These are phyloP conservation scores for Mucor velutinosus DNA, from an alignment of 371 early-diverging fungal species.

Conservation along the genomic window DNA sequence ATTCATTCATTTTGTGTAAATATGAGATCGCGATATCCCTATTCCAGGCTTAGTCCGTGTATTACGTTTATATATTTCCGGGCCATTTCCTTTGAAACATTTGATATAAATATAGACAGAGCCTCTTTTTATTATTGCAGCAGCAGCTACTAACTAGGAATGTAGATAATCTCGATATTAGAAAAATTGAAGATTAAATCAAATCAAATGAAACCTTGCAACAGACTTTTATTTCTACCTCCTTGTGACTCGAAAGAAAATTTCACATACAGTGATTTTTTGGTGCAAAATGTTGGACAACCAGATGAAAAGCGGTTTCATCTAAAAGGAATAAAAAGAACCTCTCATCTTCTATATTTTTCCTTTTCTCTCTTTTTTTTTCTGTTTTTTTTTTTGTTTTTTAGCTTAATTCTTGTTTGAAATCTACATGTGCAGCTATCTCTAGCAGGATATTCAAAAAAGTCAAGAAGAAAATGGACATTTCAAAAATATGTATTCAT, in stretches of 20 bases:
- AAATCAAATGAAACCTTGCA: not conserved
- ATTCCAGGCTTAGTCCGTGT: not conserved
- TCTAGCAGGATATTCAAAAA: not conserved
- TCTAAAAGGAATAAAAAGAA: not conserved
- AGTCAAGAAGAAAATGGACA: constrained; percentile 13
- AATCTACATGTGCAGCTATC: not conserved
- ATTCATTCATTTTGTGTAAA: no score
- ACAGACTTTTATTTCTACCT: not conserved
- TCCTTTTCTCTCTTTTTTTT: not conserved
- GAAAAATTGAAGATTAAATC: not conserved
- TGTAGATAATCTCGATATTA: not conserved
- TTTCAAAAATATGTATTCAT: constrained; percentile 24
- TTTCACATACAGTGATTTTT: not conserved
- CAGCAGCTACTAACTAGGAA: not conserved
- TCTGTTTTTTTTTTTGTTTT: not conserved
- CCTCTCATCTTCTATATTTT: not conserved
- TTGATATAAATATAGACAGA: not conserved
- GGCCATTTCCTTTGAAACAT: not conserved
- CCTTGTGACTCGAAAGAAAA: not conserved
- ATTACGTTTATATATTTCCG: not conserved
- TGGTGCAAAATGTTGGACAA: not conserved
- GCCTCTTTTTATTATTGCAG: not conserved
- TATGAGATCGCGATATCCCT: not conserved
- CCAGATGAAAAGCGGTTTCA: not conserved
- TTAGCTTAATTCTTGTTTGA: not conserved